Percentiles rank a stretch among this genome's conserved stretches.
These are phyloP conservation scores for Plasmodium gaboni DNA, from an alignment of 169 alveolate genomes.

Conservation along the genomic window DNA sequence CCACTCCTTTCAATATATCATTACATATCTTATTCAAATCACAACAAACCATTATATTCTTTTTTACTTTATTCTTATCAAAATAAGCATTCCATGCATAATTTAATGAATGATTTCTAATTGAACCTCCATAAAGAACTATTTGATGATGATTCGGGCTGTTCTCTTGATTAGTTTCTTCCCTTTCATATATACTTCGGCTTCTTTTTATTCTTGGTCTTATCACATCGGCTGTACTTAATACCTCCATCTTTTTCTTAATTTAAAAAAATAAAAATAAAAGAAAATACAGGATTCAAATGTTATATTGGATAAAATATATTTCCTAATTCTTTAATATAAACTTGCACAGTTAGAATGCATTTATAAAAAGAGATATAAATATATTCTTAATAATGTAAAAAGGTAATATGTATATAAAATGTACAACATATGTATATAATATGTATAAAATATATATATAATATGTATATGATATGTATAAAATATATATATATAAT, in stretches of 20 bases:
- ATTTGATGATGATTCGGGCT: slow-evolving; percentile 28
- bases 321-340: no score
- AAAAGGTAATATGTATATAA: no score
- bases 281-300: background rate
- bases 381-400: background rate
- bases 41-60: slow-evolving; percentile 73
- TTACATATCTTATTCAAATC: slow-evolving; percentile 65
- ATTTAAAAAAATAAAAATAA: background rate
- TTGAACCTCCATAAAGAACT: slow-evolving; percentile 42
- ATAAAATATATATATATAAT: no score
- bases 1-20: slow-evolving; percentile 67
- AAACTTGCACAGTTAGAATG: background rate
- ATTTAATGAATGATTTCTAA: slow-evolving; percentile 48
- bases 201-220: slow-evolving; percentile 63
- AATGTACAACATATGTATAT: no score
- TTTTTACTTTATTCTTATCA: slow-evolving; percentile 72
- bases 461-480: no score
- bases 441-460: no score
- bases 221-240: slow-evolving; percentile 19
- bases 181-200: slow-evolving; percentile 67
- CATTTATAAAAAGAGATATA: background rate
- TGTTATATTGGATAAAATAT: background rate
- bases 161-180: slow-evolving; percentile 31
- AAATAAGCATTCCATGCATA: slow-evolving; percentile 78
- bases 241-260: slow-evolving; percentile 55